Conservation (phyloP, 495 filamentous ascomycete species). For the Tuber magnatum region DNA sequence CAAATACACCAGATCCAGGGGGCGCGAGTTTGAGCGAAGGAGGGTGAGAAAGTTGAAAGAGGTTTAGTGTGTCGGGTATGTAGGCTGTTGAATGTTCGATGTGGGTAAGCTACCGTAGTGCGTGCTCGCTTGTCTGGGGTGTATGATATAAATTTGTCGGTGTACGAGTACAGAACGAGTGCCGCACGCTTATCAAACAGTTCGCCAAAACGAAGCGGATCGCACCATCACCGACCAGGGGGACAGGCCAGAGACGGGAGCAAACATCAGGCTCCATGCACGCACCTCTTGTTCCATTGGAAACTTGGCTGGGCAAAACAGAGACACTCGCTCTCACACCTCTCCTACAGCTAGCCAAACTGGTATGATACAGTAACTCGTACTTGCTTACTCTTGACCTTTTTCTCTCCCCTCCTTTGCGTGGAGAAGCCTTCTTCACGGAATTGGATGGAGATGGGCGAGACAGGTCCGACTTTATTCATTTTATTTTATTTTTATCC, state of each 20-base stretch:
- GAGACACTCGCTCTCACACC: constrained; percentile 25
- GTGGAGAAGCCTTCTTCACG: neutral
- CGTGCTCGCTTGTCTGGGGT: constrained; percentile 35
- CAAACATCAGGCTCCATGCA: constrained; percentile 40
- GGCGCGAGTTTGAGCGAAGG: neutral
- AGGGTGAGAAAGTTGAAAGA: neutral
- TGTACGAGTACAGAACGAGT: too few species aligned
- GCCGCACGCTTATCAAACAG: constrained; percentile 25
- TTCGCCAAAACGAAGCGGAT: constrained; percentile 37
- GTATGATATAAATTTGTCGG: too few species aligned
- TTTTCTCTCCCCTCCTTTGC: neutral
- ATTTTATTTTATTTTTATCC: too few species aligned
- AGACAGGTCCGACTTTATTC: constrained; percentile 23
- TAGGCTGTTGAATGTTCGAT: constrained; percentile 25
- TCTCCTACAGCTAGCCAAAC: constrained; percentile 25
- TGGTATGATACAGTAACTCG: neutral
- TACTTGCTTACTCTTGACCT: constrained; percentile 22
- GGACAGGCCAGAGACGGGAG: constrained; percentile 25
- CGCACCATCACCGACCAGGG: constrained; percentile 23
- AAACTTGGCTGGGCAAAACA: constrained; percentile 33
- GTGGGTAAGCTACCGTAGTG: constrained; percentile 20
- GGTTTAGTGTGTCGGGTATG: constrained; percentile 28
- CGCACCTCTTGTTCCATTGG: constrained; percentile 40
- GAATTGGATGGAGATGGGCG: constrained; percentile 21
- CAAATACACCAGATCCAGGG: neutral